phyloP scores from a whole-genome alignment of 345 rosid genomes.

The Euphorbia pulcherrima region DNA sequence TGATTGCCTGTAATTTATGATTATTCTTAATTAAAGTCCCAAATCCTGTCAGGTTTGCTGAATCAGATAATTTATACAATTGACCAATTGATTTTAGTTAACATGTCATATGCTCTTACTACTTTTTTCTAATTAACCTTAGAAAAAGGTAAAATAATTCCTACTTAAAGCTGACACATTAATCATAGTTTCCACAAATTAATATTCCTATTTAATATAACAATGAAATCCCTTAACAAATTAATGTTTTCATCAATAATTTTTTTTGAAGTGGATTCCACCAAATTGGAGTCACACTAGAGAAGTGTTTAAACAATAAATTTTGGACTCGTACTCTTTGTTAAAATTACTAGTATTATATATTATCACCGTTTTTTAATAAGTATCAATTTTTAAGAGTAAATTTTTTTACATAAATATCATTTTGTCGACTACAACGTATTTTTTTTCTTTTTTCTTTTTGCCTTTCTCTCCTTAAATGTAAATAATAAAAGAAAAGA shows the following conservation, averaged over 20 bases:
- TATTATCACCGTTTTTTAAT: no score
- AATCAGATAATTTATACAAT: neutral
- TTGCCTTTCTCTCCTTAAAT: no score
- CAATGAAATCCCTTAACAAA: no score
- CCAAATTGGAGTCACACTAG: neutral
- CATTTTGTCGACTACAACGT: no score
- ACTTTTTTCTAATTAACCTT: no score
- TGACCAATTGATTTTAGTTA: neutral
- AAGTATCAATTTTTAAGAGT: no score
- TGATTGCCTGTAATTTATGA: slow-evolving; percentile 9
- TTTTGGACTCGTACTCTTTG: no score
- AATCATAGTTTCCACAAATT: neutral
- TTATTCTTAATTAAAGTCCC: no score
- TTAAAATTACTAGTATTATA: no score
- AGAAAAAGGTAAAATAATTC: neutral
- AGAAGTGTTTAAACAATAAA: neutral
- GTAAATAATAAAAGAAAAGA: no score
- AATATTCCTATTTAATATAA: neutral
- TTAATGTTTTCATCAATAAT: neutral
- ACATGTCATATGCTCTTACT: slow-evolving; percentile 9
- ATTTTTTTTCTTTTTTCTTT: no score
- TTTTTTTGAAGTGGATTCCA: neutral
- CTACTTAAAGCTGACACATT: slow-evolving; percentile 6
- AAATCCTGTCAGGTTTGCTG: slow-evolving; percentile 15
- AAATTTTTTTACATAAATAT: no score